Evolutionary conservation across 176 grass and related monocot species (phyloP), one percentile per base, ranked within the genome.

Genomic region (Phoenix roebelenii): DNA sequence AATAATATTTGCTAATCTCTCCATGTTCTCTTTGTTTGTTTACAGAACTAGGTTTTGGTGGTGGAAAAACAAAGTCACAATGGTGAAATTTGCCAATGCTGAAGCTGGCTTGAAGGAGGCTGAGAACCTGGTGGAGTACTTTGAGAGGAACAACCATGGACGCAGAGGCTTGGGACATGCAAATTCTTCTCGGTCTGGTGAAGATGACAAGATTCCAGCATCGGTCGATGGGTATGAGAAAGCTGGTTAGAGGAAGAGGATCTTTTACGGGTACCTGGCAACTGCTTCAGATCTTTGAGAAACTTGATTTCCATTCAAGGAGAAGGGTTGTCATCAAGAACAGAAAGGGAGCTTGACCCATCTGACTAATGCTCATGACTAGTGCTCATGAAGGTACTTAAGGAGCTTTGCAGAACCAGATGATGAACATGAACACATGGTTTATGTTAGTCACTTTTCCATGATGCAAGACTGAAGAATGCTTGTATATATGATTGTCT

Each of bases 1-100:
- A 12, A 39, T 39, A 39, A 39, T 39, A 39, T 12, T 39, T 39
- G 35, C 35, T 39, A 0, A 39, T 12, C 35, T 35, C 6, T 39
- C 10, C 4, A 57, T 23, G 54, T 23, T 58, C 26, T 69, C 80
- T 77, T 66, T 72, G 72, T 87, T 50, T n/a, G 6, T 77, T 61
- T 81, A 25, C 84, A 98, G 93, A 98, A 77, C 67, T 98, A 83
- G 93, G 93, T 16, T 98, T 88, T 83, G 66, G 70, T 58, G 84
- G 80, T 61, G 87, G 87, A 74, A 98, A 88, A 66, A 66, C 93
- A 1, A 98, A 85, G 64, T 88, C 60, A 92, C 93, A 64, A 63
- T 90, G 65, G 60, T 98, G 60, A 87, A 88, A 73, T 98, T 98
- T 5, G 35, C 76, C 20, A 83, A 83, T 69, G 85, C 72, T 49